Base-by-base conservation (phyloP, 768 basidiomycete species). In the Filobasidium floriforme region DNA sequence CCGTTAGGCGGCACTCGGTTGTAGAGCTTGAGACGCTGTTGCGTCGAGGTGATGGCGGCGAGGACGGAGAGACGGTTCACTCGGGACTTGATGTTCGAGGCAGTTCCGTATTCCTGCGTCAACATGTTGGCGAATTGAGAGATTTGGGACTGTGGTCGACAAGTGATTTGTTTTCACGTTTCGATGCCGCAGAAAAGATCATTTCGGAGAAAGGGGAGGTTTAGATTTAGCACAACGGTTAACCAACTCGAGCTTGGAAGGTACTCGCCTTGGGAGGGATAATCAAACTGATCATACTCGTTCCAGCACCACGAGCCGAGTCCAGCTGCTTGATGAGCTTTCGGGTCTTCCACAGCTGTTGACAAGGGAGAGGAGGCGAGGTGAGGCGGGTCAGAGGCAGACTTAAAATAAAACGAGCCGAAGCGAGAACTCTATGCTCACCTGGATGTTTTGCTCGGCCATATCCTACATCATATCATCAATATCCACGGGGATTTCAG, bases 61-160 rank as follows among this genome's bases (percentile, higher is more conserved):
- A 98, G 84, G 28, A 99, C 96, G 49, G 96, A 99, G 22, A 96
- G 86, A 73, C 96, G 87, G 82, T 94, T 97, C 78, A 93, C 92
- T 66, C 96, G 90, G 69, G 92, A 96, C 80, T 99, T 99, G 84
- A 99, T 98, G 82, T 99, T 98, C 68, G 93, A 96, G n/a, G 96
- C 96, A 7, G 93, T 97, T 62, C 92, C 92, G 73, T 92, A 94
- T 80, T 96, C 96, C 78, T 94, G 92, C 62, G 94, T 97, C 77
- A 99, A 85, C 94, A 99, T 96, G 66, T 87, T 88, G 57, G 88
- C 88, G 70, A 89, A 88, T 68, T 92, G 88, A 43, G 93, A 93
- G 78, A 99, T 90, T 85, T 98, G 94, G 80, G 80, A 79, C 70
- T 57, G 24, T 19, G 60, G 76, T 79, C 67, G 11, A 41, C 43